Evolutionary conservation across 2,329 filamentous ascomycete species (phyloP), one percentile per base, ranked within the genome.

Genomic region (Xylariaceae sp.): DNA sequence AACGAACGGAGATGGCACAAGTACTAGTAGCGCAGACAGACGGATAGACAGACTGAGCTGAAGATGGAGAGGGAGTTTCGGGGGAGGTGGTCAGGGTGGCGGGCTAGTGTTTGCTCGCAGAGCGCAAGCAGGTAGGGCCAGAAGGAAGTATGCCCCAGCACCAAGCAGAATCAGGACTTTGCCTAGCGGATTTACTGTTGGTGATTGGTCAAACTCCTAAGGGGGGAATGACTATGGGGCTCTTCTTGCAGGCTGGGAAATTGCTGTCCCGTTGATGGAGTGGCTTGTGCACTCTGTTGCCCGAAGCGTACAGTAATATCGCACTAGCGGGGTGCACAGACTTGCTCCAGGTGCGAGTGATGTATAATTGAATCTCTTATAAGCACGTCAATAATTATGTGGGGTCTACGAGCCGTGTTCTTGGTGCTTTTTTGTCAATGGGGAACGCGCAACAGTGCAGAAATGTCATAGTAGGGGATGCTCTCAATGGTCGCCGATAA

Each of bases 181-280:
- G 27, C 21, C 35, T 51, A 21, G 45, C 7, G 20, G 44, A 23
- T 39, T 26, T 35, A 15, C 21, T 10, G 45, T 2, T 23, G 13
- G n/a, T 49, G 49, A 59, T 60, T 60, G 58, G 58, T 26, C 13
- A 8, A 11, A 18, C n/a, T 48, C 50, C 53, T 57, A 58, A 58
- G 53, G 60, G 59, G 60, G 53, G 52, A 56, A 47, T 60, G 54
- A 52, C 52, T 55, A 62, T 59, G 61, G 65, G 55, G 57, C 59
- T 53, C 46, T 51, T 57, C 53, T 57, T 57, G 64, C 62, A 65
- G 60, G 59, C 63, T 65, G 64, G 65, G 64, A 67, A 67, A 67
- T 67, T 66, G 63, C 59, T 21, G 48, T 43, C 50, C 49, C 48
- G 51, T 58, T 39, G 44, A 42, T 11, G 18, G 35, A 1, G 37